Conservation (phyloP, 1,139 yeast genomes). For the Debaryomycetaceae sp. region DNA sequence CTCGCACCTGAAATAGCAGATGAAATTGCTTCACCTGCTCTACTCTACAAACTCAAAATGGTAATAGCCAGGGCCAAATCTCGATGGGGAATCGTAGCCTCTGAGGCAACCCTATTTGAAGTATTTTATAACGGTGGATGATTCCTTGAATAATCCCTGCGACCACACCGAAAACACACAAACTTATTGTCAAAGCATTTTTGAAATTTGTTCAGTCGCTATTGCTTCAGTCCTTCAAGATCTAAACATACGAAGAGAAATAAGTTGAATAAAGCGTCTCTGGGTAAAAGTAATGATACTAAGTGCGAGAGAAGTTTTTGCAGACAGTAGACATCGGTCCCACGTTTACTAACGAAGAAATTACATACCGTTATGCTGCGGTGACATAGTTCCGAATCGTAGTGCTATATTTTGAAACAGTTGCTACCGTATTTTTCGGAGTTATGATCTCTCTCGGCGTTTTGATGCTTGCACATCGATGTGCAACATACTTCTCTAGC, state of each 20-base stretch:
- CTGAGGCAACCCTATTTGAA: constrained; percentile 27
- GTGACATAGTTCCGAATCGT: no score
- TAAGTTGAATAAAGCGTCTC: no score
- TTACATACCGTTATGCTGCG: no score
- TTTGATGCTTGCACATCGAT: no score
- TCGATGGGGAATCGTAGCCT: constrained; percentile 39
- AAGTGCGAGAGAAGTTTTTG: no score
- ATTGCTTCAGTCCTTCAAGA: constrained; percentile 18
- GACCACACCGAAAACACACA: constrained; percentile 27
- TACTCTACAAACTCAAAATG: constrained; percentile 34
- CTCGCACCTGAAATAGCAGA: constrained; percentile 45
- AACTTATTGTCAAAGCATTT: constrained; percentile 25
- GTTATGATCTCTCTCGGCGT: no score
- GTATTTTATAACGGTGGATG: constrained; percentile 25
- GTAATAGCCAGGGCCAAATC: constrained; percentile 45
- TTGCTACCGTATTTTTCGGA: no score
- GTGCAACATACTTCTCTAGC: no score
- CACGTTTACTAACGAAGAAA: no score
- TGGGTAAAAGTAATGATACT: no score
- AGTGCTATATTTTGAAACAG: no score
- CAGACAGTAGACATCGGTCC: no score
- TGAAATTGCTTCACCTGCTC: constrained; percentile 44
- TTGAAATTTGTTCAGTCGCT: constrained; percentile 27
- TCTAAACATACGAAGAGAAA: constrained; percentile 9
- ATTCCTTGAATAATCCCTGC: constrained; percentile 23